Conservation (phyloP, 257 asterid genomes). For the Pogostemon cablin region DNA sequence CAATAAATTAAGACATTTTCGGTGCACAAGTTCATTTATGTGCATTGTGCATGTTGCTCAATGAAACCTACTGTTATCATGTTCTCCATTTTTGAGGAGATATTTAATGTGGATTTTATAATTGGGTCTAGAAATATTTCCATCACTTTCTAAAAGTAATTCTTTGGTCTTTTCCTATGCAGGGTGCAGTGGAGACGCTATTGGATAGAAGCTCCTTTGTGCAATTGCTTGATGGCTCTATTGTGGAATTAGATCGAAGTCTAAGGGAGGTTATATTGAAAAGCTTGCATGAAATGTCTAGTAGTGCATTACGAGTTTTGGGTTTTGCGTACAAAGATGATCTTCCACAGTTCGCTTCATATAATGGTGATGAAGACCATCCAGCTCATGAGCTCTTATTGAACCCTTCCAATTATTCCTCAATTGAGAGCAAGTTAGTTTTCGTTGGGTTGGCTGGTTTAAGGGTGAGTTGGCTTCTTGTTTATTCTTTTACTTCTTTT, state of each 20-base stretch:
- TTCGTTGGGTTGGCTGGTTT: constrained; percentile 94
- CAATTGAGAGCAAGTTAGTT: constrained; percentile 81
- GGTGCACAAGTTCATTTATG: constrained; percentile 12
- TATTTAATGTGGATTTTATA: background rate
- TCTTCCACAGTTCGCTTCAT: constrained; percentile 68
- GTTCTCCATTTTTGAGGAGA: constrained; percentile 4
- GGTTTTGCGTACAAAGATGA: constrained; percentile 92
- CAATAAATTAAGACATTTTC: background rate
- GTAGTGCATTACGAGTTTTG: constrained; percentile 84
- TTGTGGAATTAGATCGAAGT: constrained; percentile 60
- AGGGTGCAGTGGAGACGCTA: constrained; percentile 97
- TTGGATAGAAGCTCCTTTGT: constrained; percentile 90
- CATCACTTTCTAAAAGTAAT: background rate
- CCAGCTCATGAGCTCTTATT: constrained; percentile 86
- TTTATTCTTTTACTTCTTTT: background rate
- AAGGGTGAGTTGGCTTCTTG: constrained; percentile 64
- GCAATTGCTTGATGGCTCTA: constrained; percentile 84
- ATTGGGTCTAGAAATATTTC: background rate
- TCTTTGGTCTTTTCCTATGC: constrained; percentile 16
- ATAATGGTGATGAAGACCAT: constrained; percentile 92
- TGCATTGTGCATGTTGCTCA: background rate
- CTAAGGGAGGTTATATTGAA: constrained; percentile 50
- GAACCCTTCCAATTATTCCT: constrained; percentile 81
- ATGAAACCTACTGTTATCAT: constrained; percentile 11
- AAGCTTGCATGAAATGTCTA: constrained; percentile 81